Evolutionary conservation across 2,329 filamentous ascomycete genomes (phyloP).

Genomic region (Hysterium pulicare): DNA sequence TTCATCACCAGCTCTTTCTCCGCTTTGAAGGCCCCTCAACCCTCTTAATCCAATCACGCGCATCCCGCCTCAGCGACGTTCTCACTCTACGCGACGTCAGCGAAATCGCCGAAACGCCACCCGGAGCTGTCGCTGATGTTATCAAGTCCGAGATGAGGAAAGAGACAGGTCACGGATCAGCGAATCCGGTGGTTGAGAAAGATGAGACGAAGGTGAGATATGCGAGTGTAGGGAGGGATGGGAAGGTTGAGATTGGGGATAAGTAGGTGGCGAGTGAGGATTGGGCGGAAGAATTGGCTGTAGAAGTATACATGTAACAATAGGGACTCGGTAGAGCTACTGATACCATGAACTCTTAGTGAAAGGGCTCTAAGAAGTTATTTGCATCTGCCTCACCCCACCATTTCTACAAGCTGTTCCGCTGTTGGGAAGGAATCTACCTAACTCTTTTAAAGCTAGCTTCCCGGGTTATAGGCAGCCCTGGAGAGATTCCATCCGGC

Average conservation of each 20-base stretch:
- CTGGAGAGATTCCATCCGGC: too few species aligned
- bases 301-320: neutral
- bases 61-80: conserved; percentile 71
- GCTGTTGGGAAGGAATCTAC: too few species aligned
- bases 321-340: too few species aligned
- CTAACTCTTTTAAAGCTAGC: too few species aligned
- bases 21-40: conserved; percentile 85
- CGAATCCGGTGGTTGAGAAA: neutral
- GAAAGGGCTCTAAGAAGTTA: too few species aligned
- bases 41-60: conserved; percentile 84
- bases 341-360: too few species aligned
- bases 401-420: too few species aligned
- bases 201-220: conserved; percentile 4
- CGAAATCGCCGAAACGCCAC: conserved; percentile 80
- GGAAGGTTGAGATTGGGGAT: conserved; percentile 9
- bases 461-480: too few species aligned
- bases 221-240: conserved; percentile 7
- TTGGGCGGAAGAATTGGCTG: neutral
- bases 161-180: conserved; percentile 19
- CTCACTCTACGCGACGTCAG: conserved; percentile 77
- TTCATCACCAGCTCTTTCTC: conserved; percentile 67
- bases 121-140: conserved; percentile 64
- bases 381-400: too few species aligned
- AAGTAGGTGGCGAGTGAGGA: neutral
- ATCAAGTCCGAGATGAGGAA: conserved; percentile 43